Evolutionary conservation across 495 filamentous ascomycete species (phyloP), one percentile per base, ranked within the genome.

Genomic region (Talaromyces trachyspermus): DNA sequence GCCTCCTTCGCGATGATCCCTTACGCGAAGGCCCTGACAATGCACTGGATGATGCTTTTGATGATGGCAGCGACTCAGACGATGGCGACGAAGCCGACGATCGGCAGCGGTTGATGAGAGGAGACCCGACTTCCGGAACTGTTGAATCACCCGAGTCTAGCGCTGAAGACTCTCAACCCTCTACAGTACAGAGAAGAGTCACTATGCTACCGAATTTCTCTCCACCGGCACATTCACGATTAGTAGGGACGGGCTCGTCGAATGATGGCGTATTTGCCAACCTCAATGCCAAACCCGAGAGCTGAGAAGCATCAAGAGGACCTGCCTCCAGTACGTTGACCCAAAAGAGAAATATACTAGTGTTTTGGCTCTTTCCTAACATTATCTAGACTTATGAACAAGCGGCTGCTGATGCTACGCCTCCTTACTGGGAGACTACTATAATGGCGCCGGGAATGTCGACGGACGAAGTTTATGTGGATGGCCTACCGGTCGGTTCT

Each of bases 241-340:
- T 84, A 8, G 78, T 86, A 54, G 57, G 54, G 8, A 77, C 85
- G 54, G 57, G 53, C 24, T 60, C 63, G 8, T 70, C 72, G 12
- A 91, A 89, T 45, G 94, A 98, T 73, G 92, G 92, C 47, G 92
- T 98, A 25, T 98, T 95, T 65, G 89, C 91, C 51, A 98, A 98
- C 60, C 66, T 98, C 53, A 86, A 76, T 53, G 92, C 92, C 10
- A 95, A 95, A 63, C 92, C 94, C 2, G 85, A 92, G 54, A 75
- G 88, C 84, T 15, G 91, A 88, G 57, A 89, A 86, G 54, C 70
- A 75, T 42, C 75, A 89, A 50, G 88, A 91, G 54, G 91, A 97
- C 65, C 74, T 86, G 59, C 92, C 92, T 72, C 92, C 92, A 43
- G 90, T 95, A 81, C 52, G 86, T 83, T 51, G 25, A 48, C 20